Evolutionary conservation across 225 moss, liverwort and hornwort species (phyloP), one percentile per base, ranked within the genome.

Genomic region (Physcomitrium patens): DNA sequence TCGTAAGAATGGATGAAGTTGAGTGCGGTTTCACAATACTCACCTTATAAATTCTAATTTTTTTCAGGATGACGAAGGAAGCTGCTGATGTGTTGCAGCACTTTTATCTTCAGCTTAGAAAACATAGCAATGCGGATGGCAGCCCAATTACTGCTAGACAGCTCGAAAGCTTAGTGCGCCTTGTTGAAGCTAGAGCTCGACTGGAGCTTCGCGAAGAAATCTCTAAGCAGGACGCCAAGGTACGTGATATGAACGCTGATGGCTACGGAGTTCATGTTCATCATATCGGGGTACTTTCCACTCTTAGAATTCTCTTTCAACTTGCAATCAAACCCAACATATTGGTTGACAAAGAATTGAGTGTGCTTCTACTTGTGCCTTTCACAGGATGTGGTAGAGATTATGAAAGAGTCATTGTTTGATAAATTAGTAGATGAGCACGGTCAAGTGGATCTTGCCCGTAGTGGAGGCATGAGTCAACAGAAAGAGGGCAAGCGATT

Each of bases 141-240:
- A 96, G 90, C 76, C 97, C 97, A 54, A 99, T 99, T 27, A 99
- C 97, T 75, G 97, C 97, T 49, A 85, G 97, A 72, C 97, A 99
- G 64, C 90, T 99, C 28, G 97, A 99, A 79, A 99, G 97, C 86
- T 79, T 99, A 70, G 93, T 99, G 72, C 93, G 97, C 16, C 90
- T 99, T 65, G 97, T 90, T 65, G 93, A 95, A 83, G 97, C 97
- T 68, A 89, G 97, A 69, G 95, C 97, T 53, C 95, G 91, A 77
- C 69, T 99, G 61, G 97, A 99, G 69, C 91, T 99, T 5, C 90
- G 97, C 65, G 97, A 99, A 78, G 91, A 93, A 65, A 90, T 99
- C n/a, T 89, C 86, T 73, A 79, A 86, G 81, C 91, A 99, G 78
- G 95, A 99, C 76, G 97, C 97, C 54, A 76, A 86, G 93, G 97